Evolutionary conservation across 2,329 filamentous ascomycete genomes (phyloP).

Genomic region (Trichoderma afroharzianum): DNA sequence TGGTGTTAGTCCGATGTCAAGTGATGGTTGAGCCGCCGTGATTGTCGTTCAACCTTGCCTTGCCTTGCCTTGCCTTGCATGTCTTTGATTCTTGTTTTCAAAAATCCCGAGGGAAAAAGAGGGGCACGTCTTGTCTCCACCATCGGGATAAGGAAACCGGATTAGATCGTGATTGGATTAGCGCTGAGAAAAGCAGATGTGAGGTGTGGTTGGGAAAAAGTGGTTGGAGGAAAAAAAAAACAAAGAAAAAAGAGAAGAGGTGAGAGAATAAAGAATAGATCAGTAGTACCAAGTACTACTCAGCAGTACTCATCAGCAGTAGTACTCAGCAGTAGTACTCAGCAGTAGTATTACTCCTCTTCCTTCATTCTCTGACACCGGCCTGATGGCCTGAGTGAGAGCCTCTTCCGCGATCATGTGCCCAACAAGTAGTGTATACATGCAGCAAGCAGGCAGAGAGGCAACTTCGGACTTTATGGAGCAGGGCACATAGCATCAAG

Average conservation of each 20-base stretch:
- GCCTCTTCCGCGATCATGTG: neutral
- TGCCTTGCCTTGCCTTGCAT: neutral
- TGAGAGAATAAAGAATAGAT: neutral
- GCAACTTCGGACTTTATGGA: neutral
- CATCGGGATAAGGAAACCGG: neutral
- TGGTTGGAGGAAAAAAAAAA: neutral
- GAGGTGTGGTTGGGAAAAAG: neutral
- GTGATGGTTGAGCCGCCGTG: neutral
- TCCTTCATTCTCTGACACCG: neutral
- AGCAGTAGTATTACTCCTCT: neutral
- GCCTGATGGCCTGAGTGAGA: neutral
- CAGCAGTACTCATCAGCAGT: neutral
- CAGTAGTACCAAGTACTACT: neutral
- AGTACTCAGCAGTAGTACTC: neutral
- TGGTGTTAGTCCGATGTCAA: neutral
- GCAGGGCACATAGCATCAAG: neutral
- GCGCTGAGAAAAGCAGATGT: neutral
- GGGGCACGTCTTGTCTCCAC: neutral
- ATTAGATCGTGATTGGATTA: slow-evolving; percentile 1
- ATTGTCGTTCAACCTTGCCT: too few relatives aligned
- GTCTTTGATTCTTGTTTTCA: neutral
- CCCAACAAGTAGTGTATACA: neutral
- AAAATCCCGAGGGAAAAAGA: neutral
- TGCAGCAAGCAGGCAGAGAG: neutral
- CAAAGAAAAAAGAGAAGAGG: neutral